Percentiles rank a stretch among this genome's conserved stretches.
Conservation (phyloP, 1,284 basidiomycete species). For the Limonomyces culmigenus region DNA sequence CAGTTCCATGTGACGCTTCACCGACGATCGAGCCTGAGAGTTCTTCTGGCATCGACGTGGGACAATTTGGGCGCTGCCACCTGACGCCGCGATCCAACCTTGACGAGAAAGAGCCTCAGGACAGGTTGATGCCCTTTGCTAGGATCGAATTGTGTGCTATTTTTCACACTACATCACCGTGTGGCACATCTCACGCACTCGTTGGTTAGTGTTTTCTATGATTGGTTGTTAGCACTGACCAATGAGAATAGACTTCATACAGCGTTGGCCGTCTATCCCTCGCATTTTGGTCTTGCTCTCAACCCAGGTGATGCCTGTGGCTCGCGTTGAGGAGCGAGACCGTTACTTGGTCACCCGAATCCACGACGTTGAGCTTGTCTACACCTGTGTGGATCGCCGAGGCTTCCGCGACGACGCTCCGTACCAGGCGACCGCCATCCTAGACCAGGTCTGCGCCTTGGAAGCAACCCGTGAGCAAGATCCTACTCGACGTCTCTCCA, state of each 20-base stretch:
- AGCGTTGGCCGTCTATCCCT: slow-evolving; percentile 44
- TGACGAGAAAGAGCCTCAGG: slow-evolving; percentile 2
- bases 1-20: neutral
- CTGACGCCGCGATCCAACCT: slow-evolving; percentile 14
- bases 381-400: slow-evolving; percentile 38
- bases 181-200: slow-evolving; percentile 43
- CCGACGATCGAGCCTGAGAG: neutral
- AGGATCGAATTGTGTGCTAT: slow-evolving; percentile 35
- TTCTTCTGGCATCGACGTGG: slow-evolving; percentile 30
- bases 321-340: slow-evolving; percentile 26
- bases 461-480: slow-evolving; percentile 22
- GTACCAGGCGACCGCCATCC: slow-evolving; percentile 29
- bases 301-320: slow-evolving; percentile 28
- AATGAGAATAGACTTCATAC: slow-evolving; percentile 21
- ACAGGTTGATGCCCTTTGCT: slow-evolving; percentile 14
- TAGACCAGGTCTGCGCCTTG: slow-evolving; percentile 29
- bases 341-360: slow-evolving; percentile 38
- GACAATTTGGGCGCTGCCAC: slow-evolving; percentile 39
- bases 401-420: slow-evolving; percentile 45
- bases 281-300: slow-evolving; percentile 41
- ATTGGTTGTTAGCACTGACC: neutral
- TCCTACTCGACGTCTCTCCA: slow-evolving; percentile 12
- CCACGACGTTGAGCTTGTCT: slow-evolving; percentile 35
- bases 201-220: slow-evolving; percentile 18
- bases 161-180: slow-evolving; percentile 34